Base-by-base conservation (phyloP, 106 monocot genomes). In the Amphibolis antarctica region DNA sequence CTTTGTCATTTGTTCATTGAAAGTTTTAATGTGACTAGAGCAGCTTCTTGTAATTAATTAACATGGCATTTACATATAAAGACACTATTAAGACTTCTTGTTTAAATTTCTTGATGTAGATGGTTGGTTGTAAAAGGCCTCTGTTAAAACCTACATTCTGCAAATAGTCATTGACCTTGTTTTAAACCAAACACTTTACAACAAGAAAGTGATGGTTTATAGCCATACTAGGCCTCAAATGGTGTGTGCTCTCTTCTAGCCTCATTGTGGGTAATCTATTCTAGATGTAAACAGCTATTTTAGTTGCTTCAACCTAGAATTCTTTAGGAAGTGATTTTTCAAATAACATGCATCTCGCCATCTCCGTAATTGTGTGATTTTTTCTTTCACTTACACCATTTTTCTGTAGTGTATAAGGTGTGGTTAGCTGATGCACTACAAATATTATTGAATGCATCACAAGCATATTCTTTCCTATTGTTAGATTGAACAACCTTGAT, bases 1-100 rank as follows among this genome's bases (percentile, higher is more conserved):
- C 28, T 20, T 19, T 15, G 15, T 50, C 62, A 44, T 61, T 22
- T 28, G 50, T 51, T 71, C 11, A n/a, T 71, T 71, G 30, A 60
- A 62, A 20, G 51, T 51, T 31, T 12, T 46, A 60, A 69, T n/a
- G n/a, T n/a, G n/a, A n/a, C n/a, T n/a, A n/a, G n/a, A n/a, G n/a
- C n/a, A n/a, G n/a, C n/a, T n/a, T n/a, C n/a, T n/a, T n/a, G n/a
- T n/a, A n/a, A n/a, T n/a, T n/a, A n/a, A n/a, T n/a, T n/a, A n/a
- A n/a, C n/a, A n/a, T n/a, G n/a, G n/a, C n/a, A n/a, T n/a, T n/a
- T n/a, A n/a, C n/a, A n/a, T n/a, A n/a, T n/a, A n/a, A n/a, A n/a
- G n/a, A n/a, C n/a, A n/a, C n/a, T n/a, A n/a, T n/a, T n/a, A n/a
- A n/a, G n/a, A n/a, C n/a, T n/a, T n/a, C n/a, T n/a, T n/a, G n/a